phyloP scores from a whole-genome alignment of 2,329 filamentous ascomycete genomes.

The Ilyonectria destructans region DNA sequence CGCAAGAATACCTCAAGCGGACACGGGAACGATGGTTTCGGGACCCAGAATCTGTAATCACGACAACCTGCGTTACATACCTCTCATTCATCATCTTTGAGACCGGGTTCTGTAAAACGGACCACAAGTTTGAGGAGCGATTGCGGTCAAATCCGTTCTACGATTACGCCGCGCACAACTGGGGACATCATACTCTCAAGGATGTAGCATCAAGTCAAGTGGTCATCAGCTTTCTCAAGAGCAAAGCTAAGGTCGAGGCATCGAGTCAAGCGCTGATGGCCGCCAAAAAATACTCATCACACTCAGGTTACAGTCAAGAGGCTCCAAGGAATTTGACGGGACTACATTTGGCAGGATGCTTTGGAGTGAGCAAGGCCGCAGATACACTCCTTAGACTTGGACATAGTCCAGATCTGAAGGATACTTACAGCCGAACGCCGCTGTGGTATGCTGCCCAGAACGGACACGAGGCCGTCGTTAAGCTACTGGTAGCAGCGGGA shows the following conservation, averaged over 20 bases:
- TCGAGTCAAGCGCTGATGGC: slow-evolving; percentile 30
- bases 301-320: not conserved
- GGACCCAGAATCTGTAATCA: slow-evolving; percentile 48
- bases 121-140: slow-evolving; percentile 38
- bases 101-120: slow-evolving; percentile 2
- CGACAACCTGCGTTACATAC: slow-evolving; percentile 55
- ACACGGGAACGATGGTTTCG: slow-evolving; percentile 52
- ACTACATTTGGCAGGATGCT: slow-evolving; percentile 40
- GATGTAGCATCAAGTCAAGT: slow-evolving; percentile 17
- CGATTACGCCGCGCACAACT: slow-evolving; percentile 53
- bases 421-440: not conserved
- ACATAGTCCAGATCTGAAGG: not conserved
- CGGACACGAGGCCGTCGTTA: not conserved
- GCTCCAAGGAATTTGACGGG: slow-evolving; percentile 31
- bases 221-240: slow-evolving; percentile 35
- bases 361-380: not conserved
- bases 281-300: not conserved
- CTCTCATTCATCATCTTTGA: slow-evolving; percentile 38
- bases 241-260: slow-evolving; percentile 25
- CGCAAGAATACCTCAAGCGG: slow-evolving; percentile 62
- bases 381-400: not conserved
- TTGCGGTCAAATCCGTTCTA: slow-evolving; percentile 39
- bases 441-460: not conserved
- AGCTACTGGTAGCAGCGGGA: no score
- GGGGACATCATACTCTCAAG: not conserved